A percentile compares a stretch with the other conserved stretches of the same genome.
These are phyloP conservation scores for Golubevia sp. DNA, from an alignment of 1,284 basidiomycete genomes.

Conservation along the genomic window DNA sequence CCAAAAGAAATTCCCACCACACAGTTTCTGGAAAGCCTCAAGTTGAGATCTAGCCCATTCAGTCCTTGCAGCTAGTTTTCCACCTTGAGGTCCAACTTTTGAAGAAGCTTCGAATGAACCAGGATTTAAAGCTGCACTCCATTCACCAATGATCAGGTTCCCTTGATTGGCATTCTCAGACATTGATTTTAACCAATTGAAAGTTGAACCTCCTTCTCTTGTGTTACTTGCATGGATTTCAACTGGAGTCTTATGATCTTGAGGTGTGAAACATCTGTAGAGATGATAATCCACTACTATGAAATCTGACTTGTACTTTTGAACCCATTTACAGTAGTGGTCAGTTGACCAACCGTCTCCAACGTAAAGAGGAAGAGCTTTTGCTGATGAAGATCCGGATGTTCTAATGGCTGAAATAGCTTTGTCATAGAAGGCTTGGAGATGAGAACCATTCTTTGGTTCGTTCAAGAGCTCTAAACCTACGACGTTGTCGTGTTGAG, in stretches of 20 bases:
- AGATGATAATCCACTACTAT: conserved; percentile 81
- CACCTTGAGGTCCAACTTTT: conserved; percentile 57
- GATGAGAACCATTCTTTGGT: conserved; percentile 68
- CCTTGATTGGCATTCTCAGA: conserved; percentile 64
- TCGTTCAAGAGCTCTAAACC: conserved; percentile 86
- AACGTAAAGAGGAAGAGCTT: conserved; percentile 66
- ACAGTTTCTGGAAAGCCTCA: conserved; percentile 55
- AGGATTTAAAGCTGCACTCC: conserved; percentile 78
- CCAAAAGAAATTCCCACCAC: conserved; percentile 57
- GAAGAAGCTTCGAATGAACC: conserved; percentile 64
- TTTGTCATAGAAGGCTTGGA: conserved; percentile 72
- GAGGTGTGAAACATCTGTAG: conserved; percentile 77
- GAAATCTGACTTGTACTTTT: conserved; percentile 62
- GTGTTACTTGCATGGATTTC: conserved; percentile 67
- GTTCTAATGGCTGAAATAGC: conserved; percentile 69
- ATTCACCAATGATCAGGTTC: conserved; percentile 75
- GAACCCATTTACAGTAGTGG: conserved; percentile 70
- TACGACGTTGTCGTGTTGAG: conserved; percentile 70
- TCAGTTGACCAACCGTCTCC: conserved; percentile 79
- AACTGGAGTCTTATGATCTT: conserved; percentile 70
- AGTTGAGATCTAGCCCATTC: conserved; percentile 70
- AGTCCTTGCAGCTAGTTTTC: conserved; percentile 66
- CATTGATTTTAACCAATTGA: conserved; percentile 26
- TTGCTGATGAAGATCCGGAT: conserved; percentile 15
- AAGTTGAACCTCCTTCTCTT: conserved; percentile 23